Conservation (phyloP, 352 stramenopile genomes). For the Phytophthora pinifolia region DNA sequence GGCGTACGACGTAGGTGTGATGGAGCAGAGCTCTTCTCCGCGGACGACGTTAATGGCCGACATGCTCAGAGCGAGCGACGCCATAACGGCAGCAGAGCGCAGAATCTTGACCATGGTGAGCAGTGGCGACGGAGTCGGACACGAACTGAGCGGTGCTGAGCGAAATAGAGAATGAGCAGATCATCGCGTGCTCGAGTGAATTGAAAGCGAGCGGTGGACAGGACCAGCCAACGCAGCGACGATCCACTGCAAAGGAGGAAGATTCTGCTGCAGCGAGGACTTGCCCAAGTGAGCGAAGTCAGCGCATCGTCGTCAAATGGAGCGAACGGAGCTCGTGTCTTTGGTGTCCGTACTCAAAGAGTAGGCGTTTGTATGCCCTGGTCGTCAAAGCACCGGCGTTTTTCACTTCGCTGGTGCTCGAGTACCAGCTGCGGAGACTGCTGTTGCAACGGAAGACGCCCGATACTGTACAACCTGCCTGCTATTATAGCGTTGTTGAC, state of each 20-base stretch:
- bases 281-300: neutral
- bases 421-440: conserved; percentile 13
- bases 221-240: conserved; percentile 7
- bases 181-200: neutral
- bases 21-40: conserved; percentile 38
- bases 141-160: conserved; percentile 9
- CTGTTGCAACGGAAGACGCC: conserved; percentile 2
- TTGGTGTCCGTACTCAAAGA: conserved; percentile 23
- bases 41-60: conserved; percentile 7
- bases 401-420: neutral
- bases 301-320: conserved; percentile 5
- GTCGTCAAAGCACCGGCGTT: conserved; percentile 16
- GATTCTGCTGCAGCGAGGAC: neutral
- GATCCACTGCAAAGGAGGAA: neutral
- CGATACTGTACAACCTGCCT: no score
- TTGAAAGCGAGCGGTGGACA: neutral
- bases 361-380: conserved; percentile 19
- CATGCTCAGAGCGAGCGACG: conserved; percentile 17
- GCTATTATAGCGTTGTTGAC: no score
- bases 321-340: conserved; percentile 17
- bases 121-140: neutral
- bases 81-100: conserved; percentile 6
- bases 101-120: conserved; percentile 24
- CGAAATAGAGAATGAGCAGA: conserved; percentile 19
- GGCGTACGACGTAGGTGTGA: conserved; percentile 38